These are phyloP conservation scores for Zygosaccharomyces gambellarensis DNA, from an alignment of 805 yeast genomes.

Conservation along the genomic window DNA sequence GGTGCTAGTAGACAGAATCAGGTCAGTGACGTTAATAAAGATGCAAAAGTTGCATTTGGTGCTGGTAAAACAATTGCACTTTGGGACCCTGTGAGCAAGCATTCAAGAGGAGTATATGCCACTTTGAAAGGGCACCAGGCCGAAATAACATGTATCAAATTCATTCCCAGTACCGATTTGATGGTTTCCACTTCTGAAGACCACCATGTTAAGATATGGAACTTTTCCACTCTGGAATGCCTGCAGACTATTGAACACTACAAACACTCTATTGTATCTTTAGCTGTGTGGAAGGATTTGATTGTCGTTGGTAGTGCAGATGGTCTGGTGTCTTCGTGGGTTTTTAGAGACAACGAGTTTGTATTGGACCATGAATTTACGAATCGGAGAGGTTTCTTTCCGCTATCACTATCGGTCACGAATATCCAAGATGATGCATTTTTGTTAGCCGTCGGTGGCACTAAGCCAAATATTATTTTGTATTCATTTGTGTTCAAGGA, in stretches of 20 bases:
- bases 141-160: slow-evolving; percentile 64
- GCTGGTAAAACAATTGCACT: slow-evolving; percentile 62
- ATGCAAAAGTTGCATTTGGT: slow-evolving; percentile 57
- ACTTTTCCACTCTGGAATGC: slow-evolving; percentile 24
- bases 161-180: slow-evolving; percentile 41
- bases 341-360: slow-evolving; percentile 20
- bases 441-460: slow-evolving; percentile 69
- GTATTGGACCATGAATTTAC: slow-evolving; percentile 23
- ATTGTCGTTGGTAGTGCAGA: slow-evolving; percentile 61
- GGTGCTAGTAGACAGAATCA: slow-evolving; percentile 70
- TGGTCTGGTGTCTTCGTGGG: slow-evolving; percentile 56
- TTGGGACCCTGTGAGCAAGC: slow-evolving; percentile 52
- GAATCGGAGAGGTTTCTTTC: slow-evolving; percentile 25
- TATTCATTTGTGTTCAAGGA: slow-evolving; percentile 40
- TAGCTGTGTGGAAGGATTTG: slow-evolving; percentile 42
- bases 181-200: slow-evolving; percentile 70
- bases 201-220: slow-evolving; percentile 58
- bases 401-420: slow-evolving; percentile 27
- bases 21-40: slow-evolving; percentile 47
- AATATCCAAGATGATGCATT: slow-evolving; percentile 32
- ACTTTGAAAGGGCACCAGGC: slow-evolving; percentile 59
- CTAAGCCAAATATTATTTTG: slow-evolving; percentile 50
- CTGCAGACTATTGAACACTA: slow-evolving; percentile 39
- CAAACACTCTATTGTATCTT: slow-evolving; percentile 48
- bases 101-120: slow-evolving; percentile 43